Conservation (phyloP, 805 yeast species). For the Schwanniomyces pseudopolymorphus region DNA sequence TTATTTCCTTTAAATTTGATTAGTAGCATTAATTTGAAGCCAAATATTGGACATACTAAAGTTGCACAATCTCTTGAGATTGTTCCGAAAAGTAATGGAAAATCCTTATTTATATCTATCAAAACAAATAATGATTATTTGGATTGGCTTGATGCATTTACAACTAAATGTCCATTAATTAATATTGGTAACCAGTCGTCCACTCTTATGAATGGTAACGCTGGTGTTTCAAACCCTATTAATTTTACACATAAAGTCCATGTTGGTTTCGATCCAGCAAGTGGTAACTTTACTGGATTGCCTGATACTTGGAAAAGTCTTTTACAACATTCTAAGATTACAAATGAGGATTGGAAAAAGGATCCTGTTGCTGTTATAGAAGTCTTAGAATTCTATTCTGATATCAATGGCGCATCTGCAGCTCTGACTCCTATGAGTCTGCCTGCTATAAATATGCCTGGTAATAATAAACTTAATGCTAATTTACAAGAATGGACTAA, state of each 20-base stretch:
- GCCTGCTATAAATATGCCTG: slow-evolving; percentile 19
- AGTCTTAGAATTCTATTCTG: slow-evolving; percentile 56
- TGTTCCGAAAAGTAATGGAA: slow-evolving; percentile 51
- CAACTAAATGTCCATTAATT: slow-evolving; percentile 69
- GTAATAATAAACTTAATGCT: slow-evolving; percentile 7
- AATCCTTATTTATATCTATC: slow-evolving; percentile 70
- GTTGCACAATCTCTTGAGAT: slow-evolving; percentile 71
- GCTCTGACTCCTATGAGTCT: slow-evolving; percentile 27
- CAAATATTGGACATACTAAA: slow-evolving; percentile 41
- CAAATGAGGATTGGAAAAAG: slow-evolving; percentile 60
- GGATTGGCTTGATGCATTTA: slow-evolving; percentile 89
- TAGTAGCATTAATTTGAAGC: slow-evolving; percentile 56
- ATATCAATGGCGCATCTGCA: slow-evolving; percentile 42
- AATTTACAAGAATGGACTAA: slow-evolving; percentile 44
- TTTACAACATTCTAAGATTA: slow-evolving; percentile 57
- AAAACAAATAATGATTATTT: slow-evolving; percentile 78
- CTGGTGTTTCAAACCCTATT: slow-evolving; percentile 82
- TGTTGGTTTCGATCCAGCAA: slow-evolving; percentile 81
- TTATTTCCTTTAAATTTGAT: slow-evolving; percentile 40
- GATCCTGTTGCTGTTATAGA: slow-evolving; percentile 66
- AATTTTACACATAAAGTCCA: slow-evolving; percentile 94
- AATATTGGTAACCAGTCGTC: slow-evolving; percentile 27
- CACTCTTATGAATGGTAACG: slow-evolving; percentile 23
- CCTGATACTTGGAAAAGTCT: slow-evolving; percentile 59
- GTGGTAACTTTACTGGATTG: slow-evolving; percentile 55